A percentile compares a stretch with the other conserved stretches of the same genome.
Conservation (phyloP, 2,329 filamentous ascomycete species). For the Stagonosporopsis vannaccii region DNA sequence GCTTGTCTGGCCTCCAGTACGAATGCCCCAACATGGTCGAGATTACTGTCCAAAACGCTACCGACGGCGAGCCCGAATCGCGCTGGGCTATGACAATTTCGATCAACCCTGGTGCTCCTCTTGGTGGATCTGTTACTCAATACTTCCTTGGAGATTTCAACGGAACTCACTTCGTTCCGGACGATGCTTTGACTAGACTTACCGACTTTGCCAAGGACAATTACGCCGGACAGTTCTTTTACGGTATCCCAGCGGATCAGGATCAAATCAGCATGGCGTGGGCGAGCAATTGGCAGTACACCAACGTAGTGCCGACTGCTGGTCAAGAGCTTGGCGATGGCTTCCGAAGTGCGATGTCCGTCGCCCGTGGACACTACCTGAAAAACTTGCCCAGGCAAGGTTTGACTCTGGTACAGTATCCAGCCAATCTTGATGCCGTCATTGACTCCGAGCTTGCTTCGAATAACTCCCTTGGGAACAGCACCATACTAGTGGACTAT, state of each 20-base stretch:
- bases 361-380: conserved; percentile 62
- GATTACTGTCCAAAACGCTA: conserved; percentile 55
- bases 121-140: conserved; percentile 63
- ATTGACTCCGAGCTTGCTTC: conserved; percentile 55
- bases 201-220: conserved; percentile 62
- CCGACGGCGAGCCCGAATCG: conserved; percentile 49
- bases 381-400: conserved; percentile 60
- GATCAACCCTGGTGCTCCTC: conserved; percentile 65
- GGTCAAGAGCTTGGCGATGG: conserved; percentile 51
- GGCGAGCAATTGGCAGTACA: conserved; percentile 69
- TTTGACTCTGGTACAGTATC: conserved; percentile 59
- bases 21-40: conserved; percentile 70
- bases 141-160: conserved; percentile 69
- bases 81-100: conserved; percentile 59
- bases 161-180: conserved; percentile 65
- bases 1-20: conserved; percentile 64
- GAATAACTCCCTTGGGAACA: conserved; percentile 57
- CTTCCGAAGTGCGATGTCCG: conserved; percentile 61
- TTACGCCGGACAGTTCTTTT: conserved; percentile 65
- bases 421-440: conserved; percentile 59
- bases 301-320: conserved; percentile 61
- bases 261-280: conserved; percentile 61
- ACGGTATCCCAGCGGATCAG: conserved; percentile 49
- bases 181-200: conserved; percentile 53
- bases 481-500: conserved; percentile 60